Conservation (phyloP, 2,329 filamentous ascomycete genomes). For the Penicillium olsonii region DNA sequence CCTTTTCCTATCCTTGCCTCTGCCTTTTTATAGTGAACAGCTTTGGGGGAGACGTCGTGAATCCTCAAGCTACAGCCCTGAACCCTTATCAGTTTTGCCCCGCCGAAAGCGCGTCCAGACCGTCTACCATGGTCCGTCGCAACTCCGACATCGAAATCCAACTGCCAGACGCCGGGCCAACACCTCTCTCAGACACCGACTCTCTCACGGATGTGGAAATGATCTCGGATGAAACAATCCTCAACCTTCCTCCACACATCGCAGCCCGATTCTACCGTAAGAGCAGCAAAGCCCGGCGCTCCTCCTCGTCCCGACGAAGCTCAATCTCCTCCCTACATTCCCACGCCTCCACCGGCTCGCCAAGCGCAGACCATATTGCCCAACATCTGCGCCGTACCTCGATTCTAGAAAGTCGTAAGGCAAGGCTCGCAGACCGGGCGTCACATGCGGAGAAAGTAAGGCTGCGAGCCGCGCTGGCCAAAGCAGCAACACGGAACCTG, state of each 20-base stretch:
- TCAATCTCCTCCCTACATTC: constrained; percentile 66
- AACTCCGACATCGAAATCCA: constrained; percentile 46
- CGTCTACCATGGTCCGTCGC: constrained; percentile 40
- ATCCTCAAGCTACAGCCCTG: background rate
- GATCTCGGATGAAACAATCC: constrained; percentile 40
- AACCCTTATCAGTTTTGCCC: constrained; percentile 36
- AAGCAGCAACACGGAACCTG: constrained; percentile 57
- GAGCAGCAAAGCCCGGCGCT: constrained; percentile 56
- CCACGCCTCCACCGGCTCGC: constrained; percentile 49
- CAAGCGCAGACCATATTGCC: constrained; percentile 61
- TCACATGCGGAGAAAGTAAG: constrained; percentile 68
- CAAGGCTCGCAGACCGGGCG: constrained; percentile 63
- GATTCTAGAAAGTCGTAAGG: constrained; percentile 66
- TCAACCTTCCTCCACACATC: constrained; percentile 61
- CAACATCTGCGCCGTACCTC: constrained; percentile 66
- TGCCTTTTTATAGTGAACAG: background rate
- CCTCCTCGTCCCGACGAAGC: constrained; percentile 66
- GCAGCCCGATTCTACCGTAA: constrained; percentile 63
- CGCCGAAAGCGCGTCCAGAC: constrained; percentile 29
- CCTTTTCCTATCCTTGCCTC: constrained; percentile 3
- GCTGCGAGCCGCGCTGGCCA: constrained; percentile 62
- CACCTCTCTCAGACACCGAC: constrained; percentile 25
- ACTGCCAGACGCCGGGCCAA: constrained; percentile 37
- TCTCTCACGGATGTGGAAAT: constrained; percentile 44
- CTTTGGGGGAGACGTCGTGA: too few relatives aligned